Evolutionary conservation across 768 basidiomycete species (phyloP).

Genomic region (Leccinellum albellum): DNA sequence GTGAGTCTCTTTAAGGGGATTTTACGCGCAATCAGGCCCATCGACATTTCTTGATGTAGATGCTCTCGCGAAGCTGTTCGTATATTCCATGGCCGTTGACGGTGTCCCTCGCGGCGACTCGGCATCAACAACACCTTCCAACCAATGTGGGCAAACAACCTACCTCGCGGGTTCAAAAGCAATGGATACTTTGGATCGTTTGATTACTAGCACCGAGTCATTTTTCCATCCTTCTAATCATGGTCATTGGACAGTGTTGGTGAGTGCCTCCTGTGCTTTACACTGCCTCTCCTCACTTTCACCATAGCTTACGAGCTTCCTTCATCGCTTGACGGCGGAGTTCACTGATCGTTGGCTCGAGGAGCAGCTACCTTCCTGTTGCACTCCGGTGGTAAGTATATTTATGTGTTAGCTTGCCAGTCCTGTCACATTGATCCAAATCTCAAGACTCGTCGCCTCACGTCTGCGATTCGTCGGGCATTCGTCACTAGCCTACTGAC

Average conservation of each 20-base stretch:
- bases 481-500: constrained; percentile 83
- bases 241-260: constrained; percentile 68
- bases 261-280: constrained; percentile 1
- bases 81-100: constrained; percentile 89
- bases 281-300: constrained; percentile 8
- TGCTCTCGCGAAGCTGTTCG: constrained; percentile 77
- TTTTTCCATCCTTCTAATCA: constrained; percentile 96
- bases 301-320: constrained; percentile 71
- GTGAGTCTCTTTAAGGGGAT: constrained; percentile 31
- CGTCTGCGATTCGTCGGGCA: constrained; percentile 70
- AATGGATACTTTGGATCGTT: constrained; percentile 78
- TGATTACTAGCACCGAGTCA: constrained; percentile 88
- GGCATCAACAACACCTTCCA: constrained; percentile 60
- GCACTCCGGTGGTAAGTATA: constrained; percentile 61
- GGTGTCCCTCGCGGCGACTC: constrained; percentile 51
- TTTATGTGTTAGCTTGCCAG: background rate
- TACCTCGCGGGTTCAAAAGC: constrained; percentile 83
- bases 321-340: constrained; percentile 69
- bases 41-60: constrained; percentile 37
- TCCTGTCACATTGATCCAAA: background rate
- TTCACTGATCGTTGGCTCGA: constrained; percentile 78
- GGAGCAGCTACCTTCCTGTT: constrained; percentile 73
- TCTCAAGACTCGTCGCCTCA: constrained; percentile 67
- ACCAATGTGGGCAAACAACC: constrained; percentile 47
- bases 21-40: background rate